phyloP scores from a whole-genome alignment of 352 stramenopile species.

The Blastocystis sp. region DNA sequence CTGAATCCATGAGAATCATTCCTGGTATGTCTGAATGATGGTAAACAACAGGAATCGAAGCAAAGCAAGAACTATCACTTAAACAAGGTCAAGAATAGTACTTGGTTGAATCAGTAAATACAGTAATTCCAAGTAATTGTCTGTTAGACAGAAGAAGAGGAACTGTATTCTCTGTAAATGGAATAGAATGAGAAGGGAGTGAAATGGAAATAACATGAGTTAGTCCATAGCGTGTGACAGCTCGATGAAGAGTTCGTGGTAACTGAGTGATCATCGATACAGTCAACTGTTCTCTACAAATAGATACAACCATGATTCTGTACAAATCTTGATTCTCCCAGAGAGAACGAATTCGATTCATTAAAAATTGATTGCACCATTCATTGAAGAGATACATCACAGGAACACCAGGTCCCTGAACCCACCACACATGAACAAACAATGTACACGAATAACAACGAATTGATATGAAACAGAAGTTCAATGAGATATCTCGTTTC shows the following conservation, averaged over 20 bases:
- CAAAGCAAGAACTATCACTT: background rate
- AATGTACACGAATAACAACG: background rate
- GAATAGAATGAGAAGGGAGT: too few species aligned
- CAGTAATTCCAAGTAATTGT: too few species aligned
- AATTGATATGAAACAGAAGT: background rate
- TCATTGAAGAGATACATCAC: constrained; percentile 36
- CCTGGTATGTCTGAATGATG: background rate
- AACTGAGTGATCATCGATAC: too few species aligned
- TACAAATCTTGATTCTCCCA: background rate
- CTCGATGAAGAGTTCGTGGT: too few species aligned
- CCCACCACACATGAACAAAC: background rate
- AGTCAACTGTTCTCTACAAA: too few species aligned
- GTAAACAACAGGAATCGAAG: background rate
- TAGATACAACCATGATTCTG: too few species aligned
- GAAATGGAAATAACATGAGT: too few species aligned
- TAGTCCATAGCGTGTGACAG: too few species aligned
- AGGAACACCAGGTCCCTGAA: background rate
- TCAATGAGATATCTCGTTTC: background rate
- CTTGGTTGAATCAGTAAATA: too few species aligned
- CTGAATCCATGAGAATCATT: background rate
- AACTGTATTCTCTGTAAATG: too few species aligned
- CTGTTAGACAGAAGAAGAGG: too few species aligned
- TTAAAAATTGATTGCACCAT: background rate
- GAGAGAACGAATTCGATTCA: background rate
- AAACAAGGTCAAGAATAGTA: background rate